These are phyloP conservation scores for Kodamaea sp. DNA, from an alignment of 1,139 yeast species.

Conservation along the genomic window DNA sequence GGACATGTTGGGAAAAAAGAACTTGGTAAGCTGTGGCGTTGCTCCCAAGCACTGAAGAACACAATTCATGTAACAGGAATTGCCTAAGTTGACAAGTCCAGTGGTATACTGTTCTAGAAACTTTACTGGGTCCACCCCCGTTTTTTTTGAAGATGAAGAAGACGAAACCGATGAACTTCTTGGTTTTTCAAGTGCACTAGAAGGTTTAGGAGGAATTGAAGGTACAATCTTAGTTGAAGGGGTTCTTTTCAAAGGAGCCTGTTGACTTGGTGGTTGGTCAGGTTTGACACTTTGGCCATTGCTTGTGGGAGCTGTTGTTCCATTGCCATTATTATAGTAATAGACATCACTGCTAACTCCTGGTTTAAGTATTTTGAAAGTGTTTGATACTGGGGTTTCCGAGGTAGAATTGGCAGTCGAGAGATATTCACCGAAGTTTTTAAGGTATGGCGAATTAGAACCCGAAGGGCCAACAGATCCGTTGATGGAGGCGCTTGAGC, in stretches of 20 bases:
- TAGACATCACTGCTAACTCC: not conserved
- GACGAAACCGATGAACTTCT: not conserved
- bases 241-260: constrained; percentile 11
- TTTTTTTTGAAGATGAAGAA: not conserved
- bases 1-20: constrained; percentile 35
- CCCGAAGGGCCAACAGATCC: constrained; percentile 1
- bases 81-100: constrained; percentile 82
- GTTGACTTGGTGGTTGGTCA: constrained; percentile 14
- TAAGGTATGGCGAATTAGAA: constrained; percentile 30
- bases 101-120: constrained; percentile 40
- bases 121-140: constrained; percentile 17
- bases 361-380: constrained; percentile 5
- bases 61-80: constrained; percentile 93
- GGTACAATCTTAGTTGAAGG: constrained; percentile 1
- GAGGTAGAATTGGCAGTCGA: constrained; percentile 33
- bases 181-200: not conserved
- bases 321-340: not conserved
- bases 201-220: too few relatives aligned
- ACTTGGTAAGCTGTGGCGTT: constrained; percentile 44
- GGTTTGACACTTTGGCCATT: constrained; percentile 1
- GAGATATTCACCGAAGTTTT: constrained; percentile 42
- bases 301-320: not conserved
- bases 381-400: constrained; percentile 21
- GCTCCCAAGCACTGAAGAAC: constrained; percentile 76
- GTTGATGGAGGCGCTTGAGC: not conserved